These are phyloP conservation scores for Xanthoconium stramineum DNA, from an alignment of 768 basidiomycete genomes.

Conservation along the genomic window DNA sequence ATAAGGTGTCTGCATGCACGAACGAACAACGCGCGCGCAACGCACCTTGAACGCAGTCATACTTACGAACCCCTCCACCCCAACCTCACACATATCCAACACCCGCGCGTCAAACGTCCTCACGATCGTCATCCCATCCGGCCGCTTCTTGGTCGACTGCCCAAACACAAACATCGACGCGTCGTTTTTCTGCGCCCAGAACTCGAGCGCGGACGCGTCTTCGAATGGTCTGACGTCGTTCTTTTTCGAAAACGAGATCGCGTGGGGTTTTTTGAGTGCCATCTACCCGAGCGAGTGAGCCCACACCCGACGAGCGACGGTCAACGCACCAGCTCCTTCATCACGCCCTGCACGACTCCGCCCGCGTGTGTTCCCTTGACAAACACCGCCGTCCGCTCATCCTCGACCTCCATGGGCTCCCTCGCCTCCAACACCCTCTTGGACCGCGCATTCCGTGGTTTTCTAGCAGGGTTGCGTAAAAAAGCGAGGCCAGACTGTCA, in stretches of 20 bases:
- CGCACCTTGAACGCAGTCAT: constrained; percentile 83
- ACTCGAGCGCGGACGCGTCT: constrained; percentile 73
- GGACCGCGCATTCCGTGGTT: constrained; percentile 94
- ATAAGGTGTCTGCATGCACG: background rate
- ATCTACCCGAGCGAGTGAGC: constrained; percentile 48
- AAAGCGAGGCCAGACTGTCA: no score
- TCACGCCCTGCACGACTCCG: constrained; percentile 71
- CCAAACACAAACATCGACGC: constrained; percentile 88
- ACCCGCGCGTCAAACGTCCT: constrained; percentile 84
- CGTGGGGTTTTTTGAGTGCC: constrained; percentile 88
- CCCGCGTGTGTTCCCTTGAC: constrained; percentile 86
- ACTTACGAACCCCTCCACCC: constrained; percentile 74
- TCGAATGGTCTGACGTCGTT: constrained; percentile 92
- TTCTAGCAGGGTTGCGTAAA: constrained; percentile 39
- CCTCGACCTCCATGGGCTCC: constrained; percentile 87
- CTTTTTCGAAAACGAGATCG: constrained; percentile 92
- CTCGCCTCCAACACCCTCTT: constrained; percentile 87
- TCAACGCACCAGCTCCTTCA: constrained; percentile 80
- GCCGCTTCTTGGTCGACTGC: constrained; percentile 91
- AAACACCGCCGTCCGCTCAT: constrained; percentile 83
- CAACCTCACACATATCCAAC: constrained; percentile 94
- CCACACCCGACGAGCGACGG: background rate
- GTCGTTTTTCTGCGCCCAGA: constrained; percentile 94
- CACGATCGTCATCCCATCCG: constrained; percentile 80
- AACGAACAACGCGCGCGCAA: background rate